Conservation (phyloP, 345 rosid genomes). For the Brassica carinata region DNA sequence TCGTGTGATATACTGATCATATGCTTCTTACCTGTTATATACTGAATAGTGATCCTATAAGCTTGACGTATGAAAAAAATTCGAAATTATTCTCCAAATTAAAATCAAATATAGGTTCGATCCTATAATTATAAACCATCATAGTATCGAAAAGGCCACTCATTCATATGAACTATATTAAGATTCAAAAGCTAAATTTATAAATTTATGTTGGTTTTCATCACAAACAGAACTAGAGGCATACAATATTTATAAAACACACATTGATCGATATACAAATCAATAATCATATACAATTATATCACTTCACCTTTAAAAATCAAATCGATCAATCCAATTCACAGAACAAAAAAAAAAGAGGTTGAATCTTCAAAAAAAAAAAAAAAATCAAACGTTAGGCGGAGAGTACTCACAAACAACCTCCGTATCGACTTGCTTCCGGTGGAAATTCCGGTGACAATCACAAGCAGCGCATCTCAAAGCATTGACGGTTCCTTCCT, state of each 20-base stretch:
- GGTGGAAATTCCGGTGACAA: constrained; percentile 76
- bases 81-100: neutral
- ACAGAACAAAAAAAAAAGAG: neutral
- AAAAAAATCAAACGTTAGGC: constrained; percentile 41
- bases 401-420: constrained; percentile 72
- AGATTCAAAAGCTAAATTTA: neutral
- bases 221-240: constrained; percentile 19
- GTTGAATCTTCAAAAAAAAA: neutral
- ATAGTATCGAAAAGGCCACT: neutral
- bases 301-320: neutral
- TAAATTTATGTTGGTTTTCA: neutral
- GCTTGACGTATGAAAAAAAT: neutral
- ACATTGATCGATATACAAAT: neutral
- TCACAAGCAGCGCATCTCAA: constrained; percentile 75
- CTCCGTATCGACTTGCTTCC: constrained; percentile 63
- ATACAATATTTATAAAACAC: neutral
- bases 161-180: neutral
- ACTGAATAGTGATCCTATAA: neutral
- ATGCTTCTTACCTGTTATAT: neutral
- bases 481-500: constrained; percentile 49
- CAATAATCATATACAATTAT: neutral
- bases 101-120: neutral
- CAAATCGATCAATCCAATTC: neutral
- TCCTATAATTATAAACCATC: neutral
- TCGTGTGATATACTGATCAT: constrained; percentile 5